Percentiles rank a stretch among this genome's conserved stretches.
Conservation (phyloP, 1,284 basidiomycete species). For the Fomitopsis schrenkii region DNA sequence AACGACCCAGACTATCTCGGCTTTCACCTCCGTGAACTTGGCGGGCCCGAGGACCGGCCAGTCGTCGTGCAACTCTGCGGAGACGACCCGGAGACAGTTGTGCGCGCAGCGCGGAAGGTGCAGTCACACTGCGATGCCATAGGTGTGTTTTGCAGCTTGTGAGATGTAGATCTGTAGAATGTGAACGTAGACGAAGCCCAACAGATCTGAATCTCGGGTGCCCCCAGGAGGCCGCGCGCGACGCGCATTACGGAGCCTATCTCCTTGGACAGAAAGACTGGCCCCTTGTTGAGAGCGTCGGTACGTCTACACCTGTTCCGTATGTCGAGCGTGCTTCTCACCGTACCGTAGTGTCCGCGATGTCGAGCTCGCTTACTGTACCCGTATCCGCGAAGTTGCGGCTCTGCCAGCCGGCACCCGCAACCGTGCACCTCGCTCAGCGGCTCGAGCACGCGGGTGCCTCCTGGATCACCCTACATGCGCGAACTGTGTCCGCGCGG, state of each 20-base stretch:
- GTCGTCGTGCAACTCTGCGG: conserved; percentile 73
- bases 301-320: conserved; percentile 29
- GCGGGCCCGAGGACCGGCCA: conserved; percentile 29
- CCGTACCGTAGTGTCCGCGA: conserved; percentile 44
- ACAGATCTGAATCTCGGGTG: conserved; percentile 60
- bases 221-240: conserved; percentile 64
- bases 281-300: conserved; percentile 59
- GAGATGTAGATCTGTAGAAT: not conserved
- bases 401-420: conserved; percentile 37
- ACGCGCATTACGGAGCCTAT: conserved; percentile 71
- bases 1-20: conserved; percentile 59
- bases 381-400: conserved; percentile 62
- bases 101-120: conserved; percentile 54
- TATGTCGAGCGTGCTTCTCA: not conserved
- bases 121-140: conserved; percentile 59
- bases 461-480: conserved; percentile 67
- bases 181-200: conserved; percentile 15
- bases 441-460: conserved; percentile 58
- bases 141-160: conserved; percentile 35
- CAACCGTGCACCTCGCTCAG: conserved; percentile 54
- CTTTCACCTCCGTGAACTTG: conserved; percentile 32
- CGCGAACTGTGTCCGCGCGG: conserved; percentile 63
- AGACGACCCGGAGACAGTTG: conserved; percentile 55
- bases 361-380: conserved; percentile 53
- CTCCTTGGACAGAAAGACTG: conserved; percentile 67